phyloP scores from a whole-genome alignment of 148 eudicot species.

The Silene uniflora region DNA sequence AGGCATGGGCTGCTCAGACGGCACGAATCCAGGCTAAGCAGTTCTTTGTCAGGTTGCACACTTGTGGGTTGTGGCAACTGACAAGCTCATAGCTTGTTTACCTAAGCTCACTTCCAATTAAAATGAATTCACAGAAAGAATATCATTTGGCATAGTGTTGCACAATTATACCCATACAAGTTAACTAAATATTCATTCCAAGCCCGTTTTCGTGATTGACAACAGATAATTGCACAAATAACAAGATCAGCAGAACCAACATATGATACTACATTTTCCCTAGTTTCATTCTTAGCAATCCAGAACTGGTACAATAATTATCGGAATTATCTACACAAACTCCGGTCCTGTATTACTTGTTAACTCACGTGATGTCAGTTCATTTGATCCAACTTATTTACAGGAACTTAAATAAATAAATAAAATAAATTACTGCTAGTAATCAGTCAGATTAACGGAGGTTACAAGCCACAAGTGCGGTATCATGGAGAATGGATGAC shows the following conservation, averaged over 20 bases:
- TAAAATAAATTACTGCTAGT: background rate
- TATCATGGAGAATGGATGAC: slow-evolving; percentile 46
- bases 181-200: background rate
- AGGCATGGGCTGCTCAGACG: slow-evolving; percentile 26
- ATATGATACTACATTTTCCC: background rate
- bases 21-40: slow-evolving; percentile 11
- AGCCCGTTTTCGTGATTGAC: background rate
- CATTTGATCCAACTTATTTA: slow-evolving; percentile 6
- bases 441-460: background rate
- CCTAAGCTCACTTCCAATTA: no score
- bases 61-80: no score
- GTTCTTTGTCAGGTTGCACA: slow-evolving; percentile 28
- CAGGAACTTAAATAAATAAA: background rate
- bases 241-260: background rate
- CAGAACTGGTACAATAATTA: no score
- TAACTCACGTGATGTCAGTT: background rate
- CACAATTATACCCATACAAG: no score
- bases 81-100: no score
- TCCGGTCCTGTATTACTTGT: no score
- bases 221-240: background rate
- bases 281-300: background rate
- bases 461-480: background rate
- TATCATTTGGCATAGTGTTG: no score
- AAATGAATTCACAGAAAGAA: no score
- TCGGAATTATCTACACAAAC: no score